Evolutionary conservation across 192 early-diverging fungal genomes (phyloP).

Genomic region (Podila clonocystis): DNA sequence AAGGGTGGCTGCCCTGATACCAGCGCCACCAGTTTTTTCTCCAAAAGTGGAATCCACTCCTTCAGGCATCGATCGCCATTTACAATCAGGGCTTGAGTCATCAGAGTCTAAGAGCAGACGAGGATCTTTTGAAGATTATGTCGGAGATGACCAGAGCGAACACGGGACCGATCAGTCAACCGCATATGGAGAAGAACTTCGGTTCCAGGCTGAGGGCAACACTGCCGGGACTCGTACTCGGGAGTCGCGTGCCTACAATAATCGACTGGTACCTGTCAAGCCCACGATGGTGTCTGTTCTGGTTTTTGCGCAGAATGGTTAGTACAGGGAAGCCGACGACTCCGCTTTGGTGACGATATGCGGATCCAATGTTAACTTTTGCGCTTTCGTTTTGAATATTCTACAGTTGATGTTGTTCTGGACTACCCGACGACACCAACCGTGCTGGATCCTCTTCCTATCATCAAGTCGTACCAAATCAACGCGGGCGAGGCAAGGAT

Average conservation of each 20-base stretch:
- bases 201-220: slow-evolving; percentile 33
- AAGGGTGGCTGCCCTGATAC: slow-evolving; percentile 11
- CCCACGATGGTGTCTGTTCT: slow-evolving; percentile 53
- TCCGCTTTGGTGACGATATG: background rate
- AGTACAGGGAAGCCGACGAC: background rate
- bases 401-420: slow-evolving; percentile 44
- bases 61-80: background rate
- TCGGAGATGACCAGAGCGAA: slow-evolving; percentile 40
- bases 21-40: background rate
- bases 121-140: slow-evolving; percentile 7
- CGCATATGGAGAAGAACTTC: slow-evolving; percentile 45
- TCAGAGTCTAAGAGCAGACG: slow-evolving; percentile 1
- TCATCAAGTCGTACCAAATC: slow-evolving; percentile 43
- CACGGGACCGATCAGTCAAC: slow-evolving; percentile 44
- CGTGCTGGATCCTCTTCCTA: slow-evolving; percentile 11
- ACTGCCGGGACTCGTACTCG: slow-evolving; percentile 1
- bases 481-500: slow-evolving; percentile 55
- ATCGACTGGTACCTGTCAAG: slow-evolving; percentile 10
- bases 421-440: slow-evolving; percentile 36
- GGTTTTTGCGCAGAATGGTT: slow-evolving; percentile 49
- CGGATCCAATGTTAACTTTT: no score
- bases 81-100: background rate
- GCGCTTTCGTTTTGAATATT: background rate
- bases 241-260: background rate
- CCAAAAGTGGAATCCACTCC: background rate